Evolutionary conservation across 306 rosid genomes (phyloP).

Genomic region (Carpinus fangiana): DNA sequence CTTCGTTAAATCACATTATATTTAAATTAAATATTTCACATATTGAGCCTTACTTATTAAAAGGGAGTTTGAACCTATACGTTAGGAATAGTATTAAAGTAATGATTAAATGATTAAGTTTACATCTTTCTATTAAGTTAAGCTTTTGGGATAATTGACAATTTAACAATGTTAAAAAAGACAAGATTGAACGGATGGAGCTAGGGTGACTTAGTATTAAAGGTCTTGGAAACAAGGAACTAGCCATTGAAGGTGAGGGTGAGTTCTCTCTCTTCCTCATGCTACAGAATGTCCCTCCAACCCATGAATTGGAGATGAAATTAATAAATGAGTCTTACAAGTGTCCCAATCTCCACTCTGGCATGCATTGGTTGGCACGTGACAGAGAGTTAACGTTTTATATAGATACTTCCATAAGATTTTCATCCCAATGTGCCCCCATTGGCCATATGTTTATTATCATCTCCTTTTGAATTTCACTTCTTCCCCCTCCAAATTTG

Average conservation of each 20-base stretch:
- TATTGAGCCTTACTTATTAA: too few relatives aligned
- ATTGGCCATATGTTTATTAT: neutral
- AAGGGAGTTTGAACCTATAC: too few relatives aligned
- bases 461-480: constrained; percentile 20
- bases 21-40: too few relatives aligned
- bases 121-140: too few relatives aligned
- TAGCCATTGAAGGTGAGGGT: neutral
- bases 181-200: constrained; percentile 6
- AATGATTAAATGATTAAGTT: too few relatives aligned
- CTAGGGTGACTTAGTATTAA: constrained; percentile 14
- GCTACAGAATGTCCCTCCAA: constrained; percentile 11
- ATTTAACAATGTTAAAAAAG: neutral
- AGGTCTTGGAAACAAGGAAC: constrained; percentile 19
- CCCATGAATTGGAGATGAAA: constrained; percentile 4
- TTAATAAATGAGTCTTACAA: constrained; percentile 18
- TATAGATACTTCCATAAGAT: constrained; percentile 16
- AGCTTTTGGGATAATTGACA: too few relatives aligned
- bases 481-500: constrained; percentile 27
- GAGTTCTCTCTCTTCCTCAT: neutral
- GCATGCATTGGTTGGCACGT: constrained; percentile 45
- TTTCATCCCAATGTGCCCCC: constrained; percentile 26
- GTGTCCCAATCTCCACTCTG: constrained; percentile 44
- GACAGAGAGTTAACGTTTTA: constrained; percentile 35
- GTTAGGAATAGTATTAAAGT: too few relatives aligned
- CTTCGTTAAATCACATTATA: too few relatives aligned